A percentile compares a stretch with the other conserved stretches of the same genome.
Evolutionary conservation across 257 asterid species (phyloP).

Genomic region (Echites panduratus): DNA sequence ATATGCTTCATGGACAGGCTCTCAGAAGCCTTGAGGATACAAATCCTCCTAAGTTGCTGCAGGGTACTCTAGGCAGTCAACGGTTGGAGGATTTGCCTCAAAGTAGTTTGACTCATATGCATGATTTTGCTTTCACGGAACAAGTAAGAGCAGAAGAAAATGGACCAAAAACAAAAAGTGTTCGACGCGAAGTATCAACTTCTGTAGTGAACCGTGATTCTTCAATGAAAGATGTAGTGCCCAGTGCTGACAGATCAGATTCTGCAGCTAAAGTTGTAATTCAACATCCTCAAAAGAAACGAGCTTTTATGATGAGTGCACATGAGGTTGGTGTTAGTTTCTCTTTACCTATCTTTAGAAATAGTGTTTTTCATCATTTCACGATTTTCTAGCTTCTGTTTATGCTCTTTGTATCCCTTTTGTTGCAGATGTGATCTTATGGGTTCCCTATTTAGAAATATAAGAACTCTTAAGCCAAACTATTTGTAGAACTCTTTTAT

Average conservation of each 20-base stretch:
- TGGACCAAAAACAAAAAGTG: background rate
- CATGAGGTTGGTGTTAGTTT: slow-evolving; percentile 50
- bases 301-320: slow-evolving; percentile 63
- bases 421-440: background rate
- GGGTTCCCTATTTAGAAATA: background rate
- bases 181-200: slow-evolving; percentile 8
- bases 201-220: slow-evolving; percentile 17
- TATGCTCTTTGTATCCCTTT: background rate
- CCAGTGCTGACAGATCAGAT: slow-evolving; percentile 21
- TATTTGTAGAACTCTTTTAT: background rate
- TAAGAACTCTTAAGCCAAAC: background rate
- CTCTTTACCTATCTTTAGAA: background rate
- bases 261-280: slow-evolving; percentile 26
- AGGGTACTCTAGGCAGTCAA: slow-evolving; percentile 30
- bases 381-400: background rate
- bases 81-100: slow-evolving; percentile 20
- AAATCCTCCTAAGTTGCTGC: slow-evolving; percentile 45
- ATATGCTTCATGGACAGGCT: slow-evolving; percentile 54
- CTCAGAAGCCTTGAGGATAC: slow-evolving; percentile 52
- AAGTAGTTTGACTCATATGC: background rate
- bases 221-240: slow-evolving; percentile 22
- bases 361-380: background rate
- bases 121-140: background rate
- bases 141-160: slow-evolving; percentile 4
- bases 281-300: slow-evolving; percentile 47